A percentile compares a stretch with the other conserved stretches of the same genome.
Conservation (phyloP, 768 basidiomycete genomes). For the Lyophyllum decastes region DNA sequence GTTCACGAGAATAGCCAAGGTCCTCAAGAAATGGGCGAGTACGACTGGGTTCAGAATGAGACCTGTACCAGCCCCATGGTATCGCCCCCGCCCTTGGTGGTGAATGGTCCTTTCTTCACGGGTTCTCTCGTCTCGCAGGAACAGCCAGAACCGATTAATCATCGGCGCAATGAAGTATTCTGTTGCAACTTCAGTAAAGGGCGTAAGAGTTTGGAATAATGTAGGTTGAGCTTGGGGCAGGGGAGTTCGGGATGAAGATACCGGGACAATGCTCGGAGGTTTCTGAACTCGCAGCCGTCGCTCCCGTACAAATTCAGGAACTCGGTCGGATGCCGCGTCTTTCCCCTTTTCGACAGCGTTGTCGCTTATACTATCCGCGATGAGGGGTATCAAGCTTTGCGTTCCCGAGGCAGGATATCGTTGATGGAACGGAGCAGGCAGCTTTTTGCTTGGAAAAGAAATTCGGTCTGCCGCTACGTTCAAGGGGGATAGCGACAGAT, state of each 20-base stretch:
- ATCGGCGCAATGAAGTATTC: conserved; percentile 89
- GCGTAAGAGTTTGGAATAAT: conserved; percentile 23
- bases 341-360: conserved; percentile 63
- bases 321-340: conserved; percentile 51
- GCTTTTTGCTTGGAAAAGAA: conserved; percentile 79
- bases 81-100: conserved; percentile 53
- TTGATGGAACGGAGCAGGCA: conserved; percentile 72
- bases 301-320: conserved; percentile 70
- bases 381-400: conserved; percentile 46
- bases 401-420: conserved; percentile 56
- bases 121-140: conserved; percentile 81
- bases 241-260: conserved; percentile 21
- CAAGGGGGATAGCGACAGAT: conserved; percentile 40
- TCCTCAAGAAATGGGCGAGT: conserved; percentile 73
- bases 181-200: conserved; percentile 75
- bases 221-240: not conserved
- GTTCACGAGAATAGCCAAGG: conserved; percentile 79
- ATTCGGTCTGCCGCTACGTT: conserved; percentile 30
- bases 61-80: conserved; percentile 76
- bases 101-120: conserved; percentile 71
- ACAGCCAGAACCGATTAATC: conserved; percentile 93
- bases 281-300: conserved; percentile 69
- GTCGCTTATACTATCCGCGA: conserved; percentile 65
- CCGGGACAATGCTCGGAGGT: conserved; percentile 46
- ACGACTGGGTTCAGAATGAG: conserved; percentile 80